These are phyloP conservation scores for Beauveria caledonica DNA, from an alignment of 2,329 filamentous ascomycete genomes.

Conservation along the genomic window DNA sequence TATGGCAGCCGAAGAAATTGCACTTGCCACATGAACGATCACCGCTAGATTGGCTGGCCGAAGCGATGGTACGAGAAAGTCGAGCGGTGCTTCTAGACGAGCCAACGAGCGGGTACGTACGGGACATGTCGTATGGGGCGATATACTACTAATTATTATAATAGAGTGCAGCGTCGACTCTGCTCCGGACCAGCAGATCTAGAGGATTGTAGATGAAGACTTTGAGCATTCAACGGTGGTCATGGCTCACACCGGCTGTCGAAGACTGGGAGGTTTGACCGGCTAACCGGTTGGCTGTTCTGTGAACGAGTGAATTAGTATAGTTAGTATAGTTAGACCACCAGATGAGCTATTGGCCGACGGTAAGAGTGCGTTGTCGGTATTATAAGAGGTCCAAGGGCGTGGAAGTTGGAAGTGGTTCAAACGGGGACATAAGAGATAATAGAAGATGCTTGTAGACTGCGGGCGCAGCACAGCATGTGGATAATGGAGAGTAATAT, in stretches of 20 bases:
- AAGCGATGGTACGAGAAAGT: conserved; percentile 2
- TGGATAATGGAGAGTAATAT: neutral
- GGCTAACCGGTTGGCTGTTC: neutral
- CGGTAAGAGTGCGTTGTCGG: neutral
- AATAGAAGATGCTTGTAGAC: neutral
- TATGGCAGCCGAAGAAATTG: neutral
- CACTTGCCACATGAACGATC: conserved; percentile 2
- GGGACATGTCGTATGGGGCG: no score
- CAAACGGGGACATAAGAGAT: neutral
- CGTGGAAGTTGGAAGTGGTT: neutral
- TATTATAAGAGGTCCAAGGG: neutral
- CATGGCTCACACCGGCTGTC: conserved; percentile 7
- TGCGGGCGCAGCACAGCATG: neutral
- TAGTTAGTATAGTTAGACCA: neutral
- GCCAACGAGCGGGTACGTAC: conserved; percentile 3
- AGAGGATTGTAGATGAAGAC: neutral
- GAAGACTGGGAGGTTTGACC: neutral
- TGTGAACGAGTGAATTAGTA: neutral
- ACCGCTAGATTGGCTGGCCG: neutral
- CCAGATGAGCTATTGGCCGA: neutral
- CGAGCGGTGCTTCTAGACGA: neutral
- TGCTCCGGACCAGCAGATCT: neutral
- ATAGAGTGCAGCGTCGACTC: conserved; percentile 1
- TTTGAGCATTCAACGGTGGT: conserved; percentile 7
- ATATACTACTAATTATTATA: neutral